Conservation (phyloP, 805 yeast genomes). For the Candida verbasci region DNA sequence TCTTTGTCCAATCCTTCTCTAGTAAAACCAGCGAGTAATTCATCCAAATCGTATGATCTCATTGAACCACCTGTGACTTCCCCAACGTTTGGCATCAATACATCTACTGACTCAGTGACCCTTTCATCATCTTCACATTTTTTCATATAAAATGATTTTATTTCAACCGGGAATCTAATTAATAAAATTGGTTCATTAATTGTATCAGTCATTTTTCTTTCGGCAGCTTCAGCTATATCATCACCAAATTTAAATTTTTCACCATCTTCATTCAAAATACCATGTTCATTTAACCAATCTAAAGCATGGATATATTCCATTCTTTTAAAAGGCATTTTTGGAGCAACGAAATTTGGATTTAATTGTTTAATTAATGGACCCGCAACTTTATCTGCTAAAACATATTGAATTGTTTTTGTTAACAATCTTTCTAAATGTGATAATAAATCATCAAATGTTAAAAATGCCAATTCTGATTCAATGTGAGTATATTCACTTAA, state of each 20-base stretch:
- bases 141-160: constrained; percentile 97
- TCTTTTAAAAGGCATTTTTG: constrained; percentile 83
- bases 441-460: constrained; percentile 82
- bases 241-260: constrained; percentile 93
- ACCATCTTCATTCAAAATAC: constrained; percentile 91
- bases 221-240: constrained; percentile 99
- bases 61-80: constrained; percentile 99
- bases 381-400: constrained; percentile 85
- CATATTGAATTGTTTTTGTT: constrained; percentile 63
- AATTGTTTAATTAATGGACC: constrained; percentile 87
- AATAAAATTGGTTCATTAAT: constrained; percentile 90
- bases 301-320: constrained; percentile 88
- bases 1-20: constrained; percentile 84
- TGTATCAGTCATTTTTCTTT: constrained; percentile 95
- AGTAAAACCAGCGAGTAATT: constrained; percentile 83
- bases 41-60: constrained; percentile 85
- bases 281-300: constrained; percentile 95
- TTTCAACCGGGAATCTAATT: constrained; percentile 92
- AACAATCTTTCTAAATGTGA: constrained; percentile 79
- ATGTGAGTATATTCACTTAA: constrained; percentile 94
- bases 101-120: constrained; percentile 98
- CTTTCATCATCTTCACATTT: constrained; percentile 84
- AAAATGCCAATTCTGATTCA: constrained; percentile 89
- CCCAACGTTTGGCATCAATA: constrained; percentile 98
- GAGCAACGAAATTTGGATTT: constrained; percentile 87